phyloP scores from a whole-genome alignment of 768 basidiomycete genomes.

The Kockovaella imperatae region DNA sequence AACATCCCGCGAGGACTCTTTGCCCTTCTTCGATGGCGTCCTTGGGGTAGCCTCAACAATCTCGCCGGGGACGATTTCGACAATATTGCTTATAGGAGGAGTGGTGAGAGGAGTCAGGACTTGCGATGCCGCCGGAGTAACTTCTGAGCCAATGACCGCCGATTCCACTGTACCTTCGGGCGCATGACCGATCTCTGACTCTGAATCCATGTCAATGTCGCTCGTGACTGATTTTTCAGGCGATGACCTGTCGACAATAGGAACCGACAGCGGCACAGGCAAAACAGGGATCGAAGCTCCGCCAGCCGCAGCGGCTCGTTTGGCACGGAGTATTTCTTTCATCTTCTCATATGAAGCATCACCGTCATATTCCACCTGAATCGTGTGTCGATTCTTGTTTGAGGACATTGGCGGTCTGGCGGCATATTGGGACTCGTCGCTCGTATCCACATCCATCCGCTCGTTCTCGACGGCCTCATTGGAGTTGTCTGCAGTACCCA shows the following conservation, averaged over 20 bases:
- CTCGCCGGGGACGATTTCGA: neutral
- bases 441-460: conserved; percentile 1
- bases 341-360: conserved; percentile 40
- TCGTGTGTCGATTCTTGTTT: conserved; percentile 70
- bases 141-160: neutral
- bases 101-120: conserved; percentile 4
- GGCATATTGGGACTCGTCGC: conserved; percentile 1
- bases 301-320: neutral
- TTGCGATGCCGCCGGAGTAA: conserved; percentile 6
- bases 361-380: conserved; percentile 91
- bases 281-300: neutral
- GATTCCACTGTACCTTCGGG: conserved; percentile 8
- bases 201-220: conserved; percentile 31
- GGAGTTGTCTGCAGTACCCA: conserved; percentile 4
- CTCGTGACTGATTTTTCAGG: neutral
- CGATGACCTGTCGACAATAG: neutral
- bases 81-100: neutral
- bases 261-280: neutral
- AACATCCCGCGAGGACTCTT: neutral
- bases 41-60: conserved; percentile 6
- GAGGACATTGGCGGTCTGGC: conserved; percentile 25
- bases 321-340: conserved; percentile 20
- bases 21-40: conserved; percentile 18
- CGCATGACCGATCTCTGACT: conserved; percentile 11
- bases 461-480: conserved; percentile 27